A percentile compares a stretch with the other conserved stretches of the same genome.
Evolutionary conservation across 768 basidiomycete genomes (phyloP).

Genomic region (Xerocomus brunneocitrinus): DNA sequence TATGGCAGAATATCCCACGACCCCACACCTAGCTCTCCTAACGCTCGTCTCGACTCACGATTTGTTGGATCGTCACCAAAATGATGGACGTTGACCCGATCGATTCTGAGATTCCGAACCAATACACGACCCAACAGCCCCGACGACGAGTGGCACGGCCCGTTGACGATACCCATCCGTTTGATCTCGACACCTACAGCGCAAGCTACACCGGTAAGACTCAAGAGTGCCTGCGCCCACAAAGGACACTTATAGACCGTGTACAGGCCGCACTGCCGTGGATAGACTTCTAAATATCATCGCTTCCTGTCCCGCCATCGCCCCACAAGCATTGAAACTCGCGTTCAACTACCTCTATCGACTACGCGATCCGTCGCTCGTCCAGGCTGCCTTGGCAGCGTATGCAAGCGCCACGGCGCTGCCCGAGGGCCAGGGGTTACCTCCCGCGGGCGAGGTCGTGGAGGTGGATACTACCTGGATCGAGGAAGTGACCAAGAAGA

Average conservation of each 20-base stretch:
- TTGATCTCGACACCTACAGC: conserved; percentile 80
- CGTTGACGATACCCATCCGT: conserved; percentile 79
- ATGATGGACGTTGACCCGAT: conserved; percentile 30
- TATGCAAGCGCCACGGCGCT: conserved; percentile 46
- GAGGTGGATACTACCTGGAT: conserved; percentile 66
- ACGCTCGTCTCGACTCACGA: neutral
- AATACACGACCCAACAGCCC: conserved; percentile 4
- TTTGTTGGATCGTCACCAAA: neutral
- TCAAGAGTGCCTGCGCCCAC: neutral
- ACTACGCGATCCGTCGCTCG: conserved; percentile 64
- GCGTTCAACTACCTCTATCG: conserved; percentile 60
- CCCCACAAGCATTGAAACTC: conserved; percentile 65
- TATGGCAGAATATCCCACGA: neutral
- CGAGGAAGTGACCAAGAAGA: conserved; percentile 61
- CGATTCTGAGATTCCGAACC: conserved; percentile 23
- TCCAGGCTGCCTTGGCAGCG: conserved; percentile 44
- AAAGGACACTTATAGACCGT: neutral
- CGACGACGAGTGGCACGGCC: conserved; percentile 33
- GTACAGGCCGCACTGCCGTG: conserved; percentile 68
- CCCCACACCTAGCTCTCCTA: conserved; percentile 1
- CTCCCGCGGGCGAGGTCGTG: conserved; percentile 45
- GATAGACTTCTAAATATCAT: conserved; percentile 71
- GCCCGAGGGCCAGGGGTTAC: conserved; percentile 36
- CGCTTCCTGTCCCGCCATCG: conserved; percentile 58
- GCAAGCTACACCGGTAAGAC: conserved; percentile 65